These are phyloP conservation scores for Phytopythium oedochilum DNA, from an alignment of 352 stramenopile species.

Conservation along the genomic window DNA sequence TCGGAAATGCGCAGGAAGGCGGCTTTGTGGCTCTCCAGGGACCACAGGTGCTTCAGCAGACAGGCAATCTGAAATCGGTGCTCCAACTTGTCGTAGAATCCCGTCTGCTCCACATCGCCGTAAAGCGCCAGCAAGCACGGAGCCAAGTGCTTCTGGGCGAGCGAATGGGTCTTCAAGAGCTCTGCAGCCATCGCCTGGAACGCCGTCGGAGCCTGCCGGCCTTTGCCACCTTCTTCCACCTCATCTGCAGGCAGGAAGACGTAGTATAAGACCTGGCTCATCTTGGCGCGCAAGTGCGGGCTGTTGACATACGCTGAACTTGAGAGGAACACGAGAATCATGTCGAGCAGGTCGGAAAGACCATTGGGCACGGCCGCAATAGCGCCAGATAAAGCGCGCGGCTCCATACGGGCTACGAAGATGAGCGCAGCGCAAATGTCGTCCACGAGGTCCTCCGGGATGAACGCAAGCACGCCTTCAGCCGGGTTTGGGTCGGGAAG, in stretches of 20 bases:
- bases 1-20: slow-evolving; percentile 93
- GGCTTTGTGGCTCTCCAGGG: slow-evolving; percentile 90
- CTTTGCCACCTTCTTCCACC: slow-evolving; percentile 44
- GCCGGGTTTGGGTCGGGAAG: slow-evolving; percentile 27
- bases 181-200: slow-evolving; percentile 36
- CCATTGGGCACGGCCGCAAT: slow-evolving; percentile 16
- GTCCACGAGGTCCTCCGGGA: slow-evolving; percentile 96
- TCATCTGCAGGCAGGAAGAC: slow-evolving; percentile 92
- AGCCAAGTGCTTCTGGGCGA: slow-evolving; percentile 87
- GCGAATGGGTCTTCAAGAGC: slow-evolving; percentile 52
- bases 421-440: slow-evolving; percentile 92
- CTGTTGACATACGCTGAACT: slow-evolving; percentile 82
- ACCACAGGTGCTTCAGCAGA: slow-evolving; percentile 97
- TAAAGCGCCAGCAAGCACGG: slow-evolving; percentile 97
- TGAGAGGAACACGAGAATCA: slow-evolving; percentile 91
- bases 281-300: slow-evolving; percentile 93
- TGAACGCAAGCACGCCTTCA: slow-evolving; percentile 49
- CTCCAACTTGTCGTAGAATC: slow-evolving; percentile 97
- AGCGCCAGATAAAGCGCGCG: slow-evolving; percentile 55
- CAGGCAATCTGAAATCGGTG: slow-evolving; percentile 96
- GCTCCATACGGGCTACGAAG: slow-evolving; percentile 85
- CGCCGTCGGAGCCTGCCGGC: slow-evolving; percentile 7
- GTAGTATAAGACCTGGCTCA: slow-evolving; percentile 95
- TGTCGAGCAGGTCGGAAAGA: slow-evolving; percentile 86
- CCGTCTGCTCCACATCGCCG: slow-evolving; percentile 97